These are phyloP conservation scores for Rhizopogon salebrosus DNA, from an alignment of 768 basidiomycete genomes.

Conservation along the genomic window DNA sequence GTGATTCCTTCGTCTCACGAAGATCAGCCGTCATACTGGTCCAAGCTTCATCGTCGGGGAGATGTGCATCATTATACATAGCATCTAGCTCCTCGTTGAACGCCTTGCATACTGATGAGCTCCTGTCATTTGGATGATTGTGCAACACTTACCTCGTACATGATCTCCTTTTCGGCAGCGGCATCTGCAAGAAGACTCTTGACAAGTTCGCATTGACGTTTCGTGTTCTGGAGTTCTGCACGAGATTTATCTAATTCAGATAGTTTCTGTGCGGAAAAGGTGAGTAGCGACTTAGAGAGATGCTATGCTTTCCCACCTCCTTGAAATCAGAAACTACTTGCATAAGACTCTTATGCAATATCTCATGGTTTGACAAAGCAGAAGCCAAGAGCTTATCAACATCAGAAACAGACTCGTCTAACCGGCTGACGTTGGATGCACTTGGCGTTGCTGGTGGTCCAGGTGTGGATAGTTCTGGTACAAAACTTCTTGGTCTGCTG, in stretches of 20 bases:
- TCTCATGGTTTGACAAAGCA: conserved; percentile 50
- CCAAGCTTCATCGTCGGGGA: conserved; percentile 84
- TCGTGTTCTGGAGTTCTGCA: conserved; percentile 62
- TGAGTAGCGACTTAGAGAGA: not conserved
- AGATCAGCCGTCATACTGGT: conserved; percentile 71
- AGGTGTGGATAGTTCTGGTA: conserved; percentile 13
- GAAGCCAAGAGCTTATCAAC: conserved; percentile 52
- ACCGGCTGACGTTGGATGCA: conserved; percentile 10
- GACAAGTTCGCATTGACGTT: conserved; percentile 73
- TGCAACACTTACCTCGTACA: conserved; percentile 71
- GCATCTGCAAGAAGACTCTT: conserved; percentile 73
- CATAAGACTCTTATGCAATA: conserved; percentile 46
- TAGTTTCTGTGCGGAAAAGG: conserved; percentile 39
- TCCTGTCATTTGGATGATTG: not conserved
- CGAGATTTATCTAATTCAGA: conserved; percentile 58
- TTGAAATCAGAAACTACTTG: conserved; percentile 46
- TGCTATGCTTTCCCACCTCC: conserved; percentile 39
- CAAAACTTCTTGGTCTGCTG: conserved; percentile 37
- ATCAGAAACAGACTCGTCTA: conserved; percentile 52
- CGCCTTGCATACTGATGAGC: conserved; percentile 44
- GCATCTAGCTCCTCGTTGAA: conserved; percentile 93
- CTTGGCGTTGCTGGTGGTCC: conserved; percentile 16
- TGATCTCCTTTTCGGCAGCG: conserved; percentile 84
- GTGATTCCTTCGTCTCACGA: conserved; percentile 64
- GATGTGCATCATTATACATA: conserved; percentile 81